Evolutionary conservation across 345 rosid species (phyloP).

Genomic region (Viola odorata): DNA sequence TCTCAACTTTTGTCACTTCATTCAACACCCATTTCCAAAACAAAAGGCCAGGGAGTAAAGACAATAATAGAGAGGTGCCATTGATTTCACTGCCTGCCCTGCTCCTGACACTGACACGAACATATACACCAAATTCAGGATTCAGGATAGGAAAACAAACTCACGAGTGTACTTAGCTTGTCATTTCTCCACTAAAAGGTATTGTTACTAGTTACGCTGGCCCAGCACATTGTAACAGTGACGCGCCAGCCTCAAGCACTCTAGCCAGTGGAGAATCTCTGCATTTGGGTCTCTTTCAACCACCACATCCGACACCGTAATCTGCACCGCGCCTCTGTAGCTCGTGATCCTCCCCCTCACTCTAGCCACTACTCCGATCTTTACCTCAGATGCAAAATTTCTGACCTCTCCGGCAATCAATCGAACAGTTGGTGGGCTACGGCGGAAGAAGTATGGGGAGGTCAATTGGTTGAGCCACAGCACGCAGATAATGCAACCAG

Average conservation of each 20-base stretch:
- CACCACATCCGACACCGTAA: constrained; percentile 53
- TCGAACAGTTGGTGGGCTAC: constrained; percentile 38
- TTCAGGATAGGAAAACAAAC: too few species aligned
- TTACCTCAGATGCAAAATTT: constrained; percentile 33
- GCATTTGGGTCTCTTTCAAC: constrained; percentile 72
- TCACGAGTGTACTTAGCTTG: too few species aligned
- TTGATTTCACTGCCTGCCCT: too few species aligned
- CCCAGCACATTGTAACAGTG: constrained; percentile 5
- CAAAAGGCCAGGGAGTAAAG: too few species aligned
- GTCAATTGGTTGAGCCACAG: constrained; percentile 77
- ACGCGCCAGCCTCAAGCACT: constrained; percentile 45
- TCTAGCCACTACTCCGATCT: constrained; percentile 51
- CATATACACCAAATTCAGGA: too few species aligned
- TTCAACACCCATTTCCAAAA: too few species aligned
- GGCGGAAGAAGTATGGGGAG: constrained; percentile 49
- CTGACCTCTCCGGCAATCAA: constrained; percentile 42
- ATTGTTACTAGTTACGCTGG: too few species aligned
- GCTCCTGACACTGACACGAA: too few species aligned
- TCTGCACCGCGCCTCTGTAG: constrained; percentile 57
- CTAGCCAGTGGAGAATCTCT: constrained; percentile 77
- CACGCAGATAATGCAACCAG: constrained; percentile 57
- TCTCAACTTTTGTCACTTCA: constrained; percentile 31
- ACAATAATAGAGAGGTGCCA: too few species aligned
- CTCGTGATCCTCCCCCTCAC: constrained; percentile 62
- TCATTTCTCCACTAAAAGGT: too few species aligned